A percentile compares a stretch with the other conserved stretches of the same genome.
These are phyloP conservation scores for Blastocrithidia nonstop DNA, from an alignment of 208 protist genomes.

Conservation along the genomic window DNA sequence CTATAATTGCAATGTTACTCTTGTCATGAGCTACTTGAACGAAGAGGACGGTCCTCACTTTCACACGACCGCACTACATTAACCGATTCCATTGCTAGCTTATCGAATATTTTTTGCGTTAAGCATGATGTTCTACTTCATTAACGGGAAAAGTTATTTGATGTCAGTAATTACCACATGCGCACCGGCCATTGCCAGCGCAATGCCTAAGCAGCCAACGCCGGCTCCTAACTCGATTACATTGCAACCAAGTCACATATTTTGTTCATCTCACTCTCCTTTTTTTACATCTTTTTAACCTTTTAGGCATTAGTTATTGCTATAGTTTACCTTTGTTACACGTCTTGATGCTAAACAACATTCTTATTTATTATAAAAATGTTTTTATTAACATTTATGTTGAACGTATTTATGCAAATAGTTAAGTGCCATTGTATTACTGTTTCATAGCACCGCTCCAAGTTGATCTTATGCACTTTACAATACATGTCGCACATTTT, in stretches of 20 bases:
- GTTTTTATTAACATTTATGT: too few species aligned
- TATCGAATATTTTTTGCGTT: conserved; percentile 22
- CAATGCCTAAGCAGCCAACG: conserved; percentile 78
- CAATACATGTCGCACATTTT: conserved; percentile 24
- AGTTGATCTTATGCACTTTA: conserved; percentile 74
- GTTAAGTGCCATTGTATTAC: conserved; percentile 48
- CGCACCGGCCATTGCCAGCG: conserved; percentile 65
- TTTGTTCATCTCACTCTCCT: too few species aligned
- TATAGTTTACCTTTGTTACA: too few species aligned
- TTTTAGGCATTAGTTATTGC: too few species aligned
- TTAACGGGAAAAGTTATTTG: conserved; percentile 73
- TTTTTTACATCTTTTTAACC: too few species aligned
- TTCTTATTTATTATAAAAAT: too few species aligned
- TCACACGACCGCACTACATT: conserved; percentile 51
- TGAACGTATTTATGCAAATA: conserved; percentile 55
- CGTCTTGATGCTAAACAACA: too few species aligned
- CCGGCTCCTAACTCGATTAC: conserved; percentile 76
- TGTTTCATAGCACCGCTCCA: conserved; percentile 82
- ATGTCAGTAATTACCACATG: conserved; percentile 60
- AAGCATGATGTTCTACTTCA: conserved; percentile 52
- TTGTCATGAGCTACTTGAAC: conserved; percentile 8
- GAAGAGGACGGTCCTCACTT: conserved; percentile 49
- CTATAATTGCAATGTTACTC: conserved; percentile 18
- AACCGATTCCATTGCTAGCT: conserved; percentile 17
- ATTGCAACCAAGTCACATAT: too few species aligned